Conservation (phyloP, 1,284 basidiomycete species). For the Porodaedalea pini region DNA sequence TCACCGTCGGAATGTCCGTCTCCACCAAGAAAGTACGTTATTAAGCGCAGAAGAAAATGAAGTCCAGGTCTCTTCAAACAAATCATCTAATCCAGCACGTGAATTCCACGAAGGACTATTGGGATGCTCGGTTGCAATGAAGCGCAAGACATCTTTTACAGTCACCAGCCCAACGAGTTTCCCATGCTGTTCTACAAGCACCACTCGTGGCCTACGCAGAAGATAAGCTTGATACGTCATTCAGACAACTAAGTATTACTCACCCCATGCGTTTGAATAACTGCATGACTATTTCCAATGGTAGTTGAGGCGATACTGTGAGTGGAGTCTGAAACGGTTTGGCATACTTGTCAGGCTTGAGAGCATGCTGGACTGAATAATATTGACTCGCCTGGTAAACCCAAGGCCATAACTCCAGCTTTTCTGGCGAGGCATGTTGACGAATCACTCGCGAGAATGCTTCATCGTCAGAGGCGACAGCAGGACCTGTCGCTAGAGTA, state of each 20-base stretch:
- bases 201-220: constrained; percentile 71
- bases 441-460: constrained; percentile 58
- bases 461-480: constrained; percentile 65
- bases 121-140: constrained; percentile 59
- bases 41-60: constrained; percentile 22
- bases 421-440: constrained; percentile 49
- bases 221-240: background rate
- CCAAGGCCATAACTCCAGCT: constrained; percentile 83
- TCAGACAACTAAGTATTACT: constrained; percentile 32
- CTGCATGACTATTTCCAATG: constrained; percentile 95
- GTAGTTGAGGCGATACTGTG: constrained; percentile 88
- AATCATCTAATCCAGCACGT: constrained; percentile 30
- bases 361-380: constrained; percentile 2
- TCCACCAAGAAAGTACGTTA: constrained; percentile 10
- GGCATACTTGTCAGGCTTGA: background rate
- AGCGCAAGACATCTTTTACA: constrained; percentile 91
- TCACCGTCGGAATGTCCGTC: constrained; percentile 12
- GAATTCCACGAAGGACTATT: constrained; percentile 27
- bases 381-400: constrained; percentile 74
- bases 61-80: constrained; percentile 34
- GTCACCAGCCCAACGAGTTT: constrained; percentile 85
- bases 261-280: constrained; percentile 95
- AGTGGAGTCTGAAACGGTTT: constrained; percentile 70
- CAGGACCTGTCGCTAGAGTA: constrained; percentile 47
- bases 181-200: constrained; percentile 87